These are phyloP conservation scores for Eucommia ulmoides DNA, from an alignment of 257 asterid genomes.

Conservation along the genomic window DNA sequence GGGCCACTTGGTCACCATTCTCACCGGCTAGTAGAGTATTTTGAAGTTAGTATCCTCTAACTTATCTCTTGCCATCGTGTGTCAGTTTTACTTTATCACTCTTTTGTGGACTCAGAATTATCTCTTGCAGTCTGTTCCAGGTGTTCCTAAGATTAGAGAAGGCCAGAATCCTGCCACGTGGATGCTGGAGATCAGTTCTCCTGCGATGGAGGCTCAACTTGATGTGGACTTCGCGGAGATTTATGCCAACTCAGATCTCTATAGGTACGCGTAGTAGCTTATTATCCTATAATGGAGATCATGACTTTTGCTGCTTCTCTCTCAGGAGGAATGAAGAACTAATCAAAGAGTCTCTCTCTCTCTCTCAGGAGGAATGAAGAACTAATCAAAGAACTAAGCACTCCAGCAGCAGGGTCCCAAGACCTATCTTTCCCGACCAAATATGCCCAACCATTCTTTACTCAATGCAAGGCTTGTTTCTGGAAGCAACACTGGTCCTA, in stretches of 20 bases:
- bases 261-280: conserved; percentile 34
- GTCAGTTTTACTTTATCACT: no score
- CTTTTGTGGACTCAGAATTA: no score
- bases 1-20: conserved; percentile 4
- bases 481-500: no score
- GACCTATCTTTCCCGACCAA: conserved; percentile 44
- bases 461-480: no score
- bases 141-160: conserved; percentile 61
- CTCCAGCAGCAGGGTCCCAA: conserved; percentile 48
- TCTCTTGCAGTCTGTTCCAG: conserved; percentile 46
- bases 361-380: conserved; percentile 60
- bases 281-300: background rate
- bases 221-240: conserved; percentile 60
- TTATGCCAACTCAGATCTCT: conserved; percentile 54
- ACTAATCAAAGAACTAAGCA: conserved; percentile 48
- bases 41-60: background rate
- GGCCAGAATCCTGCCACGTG: conserved; percentile 84
- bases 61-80: no score
- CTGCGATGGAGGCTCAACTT: no score
- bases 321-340: background rate
- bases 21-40: background rate
- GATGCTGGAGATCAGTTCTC: conserved; percentile 73
- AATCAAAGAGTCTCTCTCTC: conserved; percentile 1
- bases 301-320: background rate
- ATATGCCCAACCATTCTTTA: conserved; percentile 44